Evolutionary conservation across 2,329 filamentous ascomycete species (phyloP), one percentile per base, ranked within the genome.

Genomic region (Thyridium curvatum): DNA sequence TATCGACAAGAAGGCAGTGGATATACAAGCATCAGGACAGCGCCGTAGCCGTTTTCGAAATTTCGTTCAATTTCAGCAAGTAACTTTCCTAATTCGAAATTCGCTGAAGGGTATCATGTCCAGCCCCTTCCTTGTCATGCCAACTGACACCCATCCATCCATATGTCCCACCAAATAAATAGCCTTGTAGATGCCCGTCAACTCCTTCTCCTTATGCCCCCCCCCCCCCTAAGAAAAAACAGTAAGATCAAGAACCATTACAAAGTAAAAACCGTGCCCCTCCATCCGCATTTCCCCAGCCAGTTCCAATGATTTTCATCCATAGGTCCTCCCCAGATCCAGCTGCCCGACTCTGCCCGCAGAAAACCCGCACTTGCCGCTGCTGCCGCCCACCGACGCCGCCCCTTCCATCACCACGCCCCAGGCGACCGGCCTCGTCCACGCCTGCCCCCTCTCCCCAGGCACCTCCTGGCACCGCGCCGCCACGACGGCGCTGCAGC

Each of bases 401-500:
- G 52, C 46, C 5, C 60, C 59, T 38, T 66, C 61, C 18, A 57
- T 51, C 26, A 72, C 61, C 26, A 70, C 66, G 3, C 71, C 71
- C 68, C 68, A 75, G 18, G 55, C 52, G 8, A 74, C 52, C 18
- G 53, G 48, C 47, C 55, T 39, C 45, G 53, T 41, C 57, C 62
- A 65, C 39, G 44, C 26, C 30, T 41, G 44, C 16, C 33, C 40
- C 6, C 18, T 13, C 30, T 53, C 52, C 21, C 53, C 54, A 8
- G 49, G 50, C 14, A 52, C 46, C 5, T 62, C 55, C 40, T 74
- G 71, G 52, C 71, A 74, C 36, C 65, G 54, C 17, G 71, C 62
- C 51, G 64, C 68, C 44, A 77, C 50, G n/a, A 73, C 71, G 8
- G 70, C 72, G 43, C 68, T 72, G 55, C 71, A 75, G 32, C 62